phyloP scores from a whole-genome alignment of 2,329 filamentous ascomycete genomes.

The Sarocladium oryzae region DNA sequence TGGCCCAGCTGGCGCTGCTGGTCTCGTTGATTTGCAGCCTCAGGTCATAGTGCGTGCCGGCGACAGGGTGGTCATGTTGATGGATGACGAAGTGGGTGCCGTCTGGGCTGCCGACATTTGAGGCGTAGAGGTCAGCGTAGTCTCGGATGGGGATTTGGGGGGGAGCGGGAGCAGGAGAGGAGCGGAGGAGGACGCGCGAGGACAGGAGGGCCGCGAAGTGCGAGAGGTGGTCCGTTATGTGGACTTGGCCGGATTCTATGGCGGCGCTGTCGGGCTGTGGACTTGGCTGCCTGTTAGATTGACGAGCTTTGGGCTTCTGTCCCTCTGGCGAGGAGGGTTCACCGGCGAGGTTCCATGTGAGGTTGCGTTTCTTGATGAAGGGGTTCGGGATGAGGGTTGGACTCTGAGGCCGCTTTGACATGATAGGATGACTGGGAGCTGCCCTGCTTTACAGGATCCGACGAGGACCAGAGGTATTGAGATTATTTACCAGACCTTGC shows the following conservation, averaged over 20 bases:
- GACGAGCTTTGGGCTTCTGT: conserved; percentile 10
- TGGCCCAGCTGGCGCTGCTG: conserved; percentile 59
- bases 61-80: conserved; percentile 66
- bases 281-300: not conserved
- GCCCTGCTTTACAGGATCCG: too few species aligned
- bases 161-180: conserved; percentile 18
- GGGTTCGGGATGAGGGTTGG: conserved; percentile 35
- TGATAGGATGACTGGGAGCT: not conserved
- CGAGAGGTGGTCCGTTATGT: conserved; percentile 31
- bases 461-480: too few species aligned
- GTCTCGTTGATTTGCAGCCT: conserved; percentile 62
- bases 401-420: conserved; percentile 24
- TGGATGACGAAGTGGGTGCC: conserved; percentile 61
- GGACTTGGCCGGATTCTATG: conserved; percentile 32
- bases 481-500: too few species aligned
- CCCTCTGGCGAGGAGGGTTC: not conserved
- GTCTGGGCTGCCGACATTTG: conserved; percentile 20
- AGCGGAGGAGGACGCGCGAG: conserved; percentile 17
- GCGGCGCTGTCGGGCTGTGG: conserved; percentile 23
- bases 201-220: conserved; percentile 31
- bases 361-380: conserved; percentile 40
- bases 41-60: conserved; percentile 63
- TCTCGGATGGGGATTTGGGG: conserved; percentile 19
- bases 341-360: conserved; percentile 31
- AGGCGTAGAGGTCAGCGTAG: conserved; percentile 31